Base-by-base conservation (phyloP, 768 basidiomycete genomes). In the Amanita subjunquillea region DNA sequence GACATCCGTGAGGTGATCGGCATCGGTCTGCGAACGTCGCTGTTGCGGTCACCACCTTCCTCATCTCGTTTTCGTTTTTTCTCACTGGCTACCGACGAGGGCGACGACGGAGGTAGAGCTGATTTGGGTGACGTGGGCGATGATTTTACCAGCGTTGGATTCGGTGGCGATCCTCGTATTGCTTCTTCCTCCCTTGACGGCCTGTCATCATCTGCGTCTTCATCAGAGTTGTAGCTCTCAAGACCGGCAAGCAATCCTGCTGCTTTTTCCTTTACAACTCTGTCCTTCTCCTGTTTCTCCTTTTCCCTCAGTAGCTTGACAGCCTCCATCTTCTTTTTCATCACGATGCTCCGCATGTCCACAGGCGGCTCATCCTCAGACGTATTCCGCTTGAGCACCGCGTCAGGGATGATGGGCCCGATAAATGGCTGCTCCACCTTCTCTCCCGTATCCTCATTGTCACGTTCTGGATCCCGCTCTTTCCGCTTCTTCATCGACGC, bases 361-460 rank as follows among this genome's bases (percentile, higher is more conserved):
- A 49, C 44, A 41, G 54, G 3, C 7, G 22, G 7, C 10, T 45
- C 34, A 15, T 22, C 43, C 58, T 56, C 64, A n/a, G 65, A 54
- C 64, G 67, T 38, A 62, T 39, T 53, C 55, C 51, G 44, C 32
- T 64, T 64, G 44, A 59, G 68, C 58, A 58, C 39, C 20, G 71
- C 63, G 0, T 82, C 75, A 12, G 87, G 85, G 29, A 85, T 68
- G 39, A 78, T 63, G 22, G 87, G 86, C 2, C 84, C 86, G 56
- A 86, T 83, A 59, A 86, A 82, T 4, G 77, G 72, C 27, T 58
- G 66, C 6, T 65, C 63, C 51, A 77, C 69, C 62, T 75, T 78
- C 56, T 73, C 70, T 17, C 77, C 78, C 15, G 67, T 63, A 56
- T 82, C 79, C 54, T 76, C 75, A 13, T 68, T 75, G 9, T 70